Conservation (phyloP, 2,329 filamentous ascomycete genomes). For the Ceratocystis diversiconidia region DNA sequence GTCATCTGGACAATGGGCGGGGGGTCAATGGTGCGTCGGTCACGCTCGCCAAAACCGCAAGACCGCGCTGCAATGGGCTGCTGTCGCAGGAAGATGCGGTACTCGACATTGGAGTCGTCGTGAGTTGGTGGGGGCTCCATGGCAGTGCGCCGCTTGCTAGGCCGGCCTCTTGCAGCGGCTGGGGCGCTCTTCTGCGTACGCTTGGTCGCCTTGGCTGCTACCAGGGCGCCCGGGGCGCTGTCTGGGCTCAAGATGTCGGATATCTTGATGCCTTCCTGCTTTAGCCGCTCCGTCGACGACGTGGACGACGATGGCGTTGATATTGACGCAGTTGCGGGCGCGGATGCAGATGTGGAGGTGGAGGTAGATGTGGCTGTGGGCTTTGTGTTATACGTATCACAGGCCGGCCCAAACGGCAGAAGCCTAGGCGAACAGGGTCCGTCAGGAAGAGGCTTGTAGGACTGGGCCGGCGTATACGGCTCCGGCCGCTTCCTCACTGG, state of each 20-base stretch:
- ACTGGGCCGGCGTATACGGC: slow-evolving; percentile 10
- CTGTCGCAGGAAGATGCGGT: slow-evolving; percentile 51
- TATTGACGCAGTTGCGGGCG: not conserved
- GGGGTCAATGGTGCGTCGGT: slow-evolving; percentile 69
- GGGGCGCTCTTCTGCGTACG: not conserved
- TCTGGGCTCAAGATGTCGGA: slow-evolving; percentile 19
- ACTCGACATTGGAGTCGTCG: slow-evolving; percentile 21
- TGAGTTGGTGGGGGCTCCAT: not conserved
- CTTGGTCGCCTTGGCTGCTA: not conserved
- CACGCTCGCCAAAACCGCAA: slow-evolving; percentile 71
- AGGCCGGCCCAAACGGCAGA: not conserved
- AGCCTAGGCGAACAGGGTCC: not conserved
- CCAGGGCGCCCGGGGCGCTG: not conserved
- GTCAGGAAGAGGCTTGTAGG: slow-evolving; percentile 7
- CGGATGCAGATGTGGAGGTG: no score
- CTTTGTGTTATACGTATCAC: not conserved
- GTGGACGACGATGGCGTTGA: not conserved
- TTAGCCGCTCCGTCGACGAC: not conserved
- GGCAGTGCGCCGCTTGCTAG: not conserved
- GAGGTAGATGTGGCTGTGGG: no score
- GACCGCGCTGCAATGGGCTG: slow-evolving; percentile 65
- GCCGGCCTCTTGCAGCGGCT: not conserved
- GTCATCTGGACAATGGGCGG: slow-evolving; percentile 66
- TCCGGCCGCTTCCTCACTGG: not conserved
- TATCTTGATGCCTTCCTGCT: slow-evolving; percentile 21